These are phyloP conservation scores for Cystobasidium tubakii DNA, from an alignment of 768 basidiomycete species.

Conservation along the genomic window DNA sequence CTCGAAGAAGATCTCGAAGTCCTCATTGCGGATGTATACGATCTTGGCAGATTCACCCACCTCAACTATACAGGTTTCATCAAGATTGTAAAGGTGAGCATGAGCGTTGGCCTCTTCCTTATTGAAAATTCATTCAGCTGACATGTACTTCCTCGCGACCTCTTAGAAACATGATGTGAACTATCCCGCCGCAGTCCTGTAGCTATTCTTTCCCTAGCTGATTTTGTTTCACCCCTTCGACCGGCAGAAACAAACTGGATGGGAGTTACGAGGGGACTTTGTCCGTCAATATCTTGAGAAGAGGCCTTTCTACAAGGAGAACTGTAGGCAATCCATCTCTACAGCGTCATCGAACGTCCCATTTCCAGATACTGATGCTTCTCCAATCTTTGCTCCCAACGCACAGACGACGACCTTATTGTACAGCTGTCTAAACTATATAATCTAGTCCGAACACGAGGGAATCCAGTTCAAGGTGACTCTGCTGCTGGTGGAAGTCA, in stretches of 20 bases:
- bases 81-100: slow-evolving; percentile 83
- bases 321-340: slow-evolving; percentile 56
- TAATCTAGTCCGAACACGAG: slow-evolving; percentile 88
- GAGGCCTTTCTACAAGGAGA: slow-evolving; percentile 92
- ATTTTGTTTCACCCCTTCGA: background rate
- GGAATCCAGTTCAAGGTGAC: slow-evolving; percentile 89
- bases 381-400: no score
- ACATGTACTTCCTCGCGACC: slow-evolving; percentile 14
- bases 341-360: no score
- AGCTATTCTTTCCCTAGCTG: background rate
- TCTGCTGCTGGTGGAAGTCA: slow-evolving; percentile 88
- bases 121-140: background rate
- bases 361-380: no score
- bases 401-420: slow-evolving; percentile 75
- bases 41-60: slow-evolving; percentile 76
- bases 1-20: slow-evolving; percentile 92
- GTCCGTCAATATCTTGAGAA: slow-evolving; percentile 85
- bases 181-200: slow-evolving; percentile 27
- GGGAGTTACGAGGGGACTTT: slow-evolving; percentile 76
- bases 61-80: slow-evolving; percentile 98
- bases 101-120: background rate
- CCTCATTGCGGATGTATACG: slow-evolving; percentile 67
- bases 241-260: slow-evolving; percentile 79
- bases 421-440: slow-evolving; percentile 92
- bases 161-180: slow-evolving; percentile 83